Conservation (phyloP, 768 basidiomycete species). For the Suillus cothurnatus region DNA sequence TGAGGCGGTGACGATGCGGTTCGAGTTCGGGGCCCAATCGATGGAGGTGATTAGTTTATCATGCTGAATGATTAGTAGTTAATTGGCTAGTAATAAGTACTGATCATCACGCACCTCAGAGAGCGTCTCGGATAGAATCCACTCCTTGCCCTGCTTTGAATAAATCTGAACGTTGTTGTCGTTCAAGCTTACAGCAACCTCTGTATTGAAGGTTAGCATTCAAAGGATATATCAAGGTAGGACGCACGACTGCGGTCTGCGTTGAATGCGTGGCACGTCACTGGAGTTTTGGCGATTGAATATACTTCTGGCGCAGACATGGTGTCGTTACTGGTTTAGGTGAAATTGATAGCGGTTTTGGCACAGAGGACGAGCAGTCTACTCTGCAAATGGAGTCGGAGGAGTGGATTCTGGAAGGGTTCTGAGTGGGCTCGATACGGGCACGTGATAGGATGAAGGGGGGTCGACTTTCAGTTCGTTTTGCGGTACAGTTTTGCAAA, state of each 20-base stretch:
- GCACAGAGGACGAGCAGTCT: slow-evolving; percentile 82
- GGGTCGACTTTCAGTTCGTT: no score
- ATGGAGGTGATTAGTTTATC: slow-evolving; percentile 98
- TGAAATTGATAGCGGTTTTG: background rate
- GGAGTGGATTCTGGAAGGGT: no score
- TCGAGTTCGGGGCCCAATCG: slow-evolving; percentile 97
- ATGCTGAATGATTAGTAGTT: slow-evolving; percentile 58
- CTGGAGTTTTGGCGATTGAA: slow-evolving; percentile 76
- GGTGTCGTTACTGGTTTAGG: slow-evolving; percentile 5
- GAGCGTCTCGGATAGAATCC: slow-evolving; percentile 74
- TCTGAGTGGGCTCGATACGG: no score
- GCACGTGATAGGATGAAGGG: no score
- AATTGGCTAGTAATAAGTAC: background rate
- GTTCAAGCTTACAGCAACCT: slow-evolving; percentile 90
- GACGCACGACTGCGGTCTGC: slow-evolving; percentile 82
- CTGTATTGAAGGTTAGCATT: slow-evolving; percentile 42
- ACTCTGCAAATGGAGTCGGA: slow-evolving; percentile 54
- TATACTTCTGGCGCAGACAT: slow-evolving; percentile 80
- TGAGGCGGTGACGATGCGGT: slow-evolving; percentile 98
- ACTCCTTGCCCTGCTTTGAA: slow-evolving; percentile 62
- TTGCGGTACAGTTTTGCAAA: no score
- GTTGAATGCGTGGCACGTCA: slow-evolving; percentile 91
- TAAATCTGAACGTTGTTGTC: slow-evolving; percentile 87
- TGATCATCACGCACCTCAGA: slow-evolving; percentile 64
- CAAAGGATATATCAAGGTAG: slow-evolving; percentile 3